Base-by-base conservation (phyloP, 177 flowering plant genomes). In the Viscum album region DNA sequence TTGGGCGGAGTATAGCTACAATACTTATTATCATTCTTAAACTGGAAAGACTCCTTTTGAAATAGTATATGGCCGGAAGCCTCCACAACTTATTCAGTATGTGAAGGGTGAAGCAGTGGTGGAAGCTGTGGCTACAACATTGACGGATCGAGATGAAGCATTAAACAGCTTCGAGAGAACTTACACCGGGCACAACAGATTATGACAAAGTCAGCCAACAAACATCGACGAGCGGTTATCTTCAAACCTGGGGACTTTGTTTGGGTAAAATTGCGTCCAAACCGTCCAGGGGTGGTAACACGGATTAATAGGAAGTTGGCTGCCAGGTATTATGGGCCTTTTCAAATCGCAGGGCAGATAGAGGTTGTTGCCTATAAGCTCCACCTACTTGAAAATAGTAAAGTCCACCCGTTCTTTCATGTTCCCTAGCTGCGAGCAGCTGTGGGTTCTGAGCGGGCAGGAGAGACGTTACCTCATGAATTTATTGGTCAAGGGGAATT, bases 1-100 rank as follows among this genome's bases (percentile, higher is more conserved):
- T 13, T 43, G 24, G 69, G 69, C 69, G 17, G 35, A 67, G 29
- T 67, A 29, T 10, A 24, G 69, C 26, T 67, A 66, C 36, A 66
- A 67, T 31, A 39, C 26, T 24, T 34, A 31, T 43, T 21, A 12
- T 21, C 47, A 43, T 21, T 43, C 47, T 1, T 0, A 13, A 12
- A 43, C 47, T 13, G 17, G 21, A 43, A 43, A 12, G 47, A 12
- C 1, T 1, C 47, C 47, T 1, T 43, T 12, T 43, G 47, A 43
- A 43, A 21, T 1, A 12, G 47, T 43, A 12, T 43, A 43, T 43
- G 47, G 47, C 47, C 1, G 13, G 13, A 13, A 13, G 1, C 47
- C 47, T 1, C 47, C 47, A 1, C 10, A 10, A 19, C 10, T 41
- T 19, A 10, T 19, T 10, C 47, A 41, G 13, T 41, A 41, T 19